A percentile compares a stretch with the other conserved stretches of the same genome.
Evolutionary conservation across 208 protist genomes (phyloP).

Genomic region (Leishmania tropica): DNA sequence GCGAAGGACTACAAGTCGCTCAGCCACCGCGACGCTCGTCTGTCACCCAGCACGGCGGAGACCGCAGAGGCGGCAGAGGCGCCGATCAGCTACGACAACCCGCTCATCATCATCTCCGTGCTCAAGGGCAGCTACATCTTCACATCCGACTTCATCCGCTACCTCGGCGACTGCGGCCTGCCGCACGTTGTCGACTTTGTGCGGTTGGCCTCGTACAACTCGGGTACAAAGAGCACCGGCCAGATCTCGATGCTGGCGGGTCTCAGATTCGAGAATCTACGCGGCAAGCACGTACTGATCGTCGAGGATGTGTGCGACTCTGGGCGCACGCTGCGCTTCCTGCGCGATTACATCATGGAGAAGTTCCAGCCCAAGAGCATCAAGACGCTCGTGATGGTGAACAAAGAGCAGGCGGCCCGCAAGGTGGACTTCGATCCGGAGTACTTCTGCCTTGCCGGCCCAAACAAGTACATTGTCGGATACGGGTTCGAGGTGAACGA

Average conservation of each 20-base stretch:
- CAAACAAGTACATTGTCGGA: conserved; percentile 89
- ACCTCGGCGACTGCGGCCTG: conserved; percentile 68
- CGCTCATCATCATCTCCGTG: conserved; percentile 86
- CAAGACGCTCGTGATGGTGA: conserved; percentile 70
- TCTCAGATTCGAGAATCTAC: conserved; percentile 60
- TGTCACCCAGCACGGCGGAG: conserved; percentile 2
- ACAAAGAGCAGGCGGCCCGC: conserved; percentile 73
- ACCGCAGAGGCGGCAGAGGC: conserved; percentile 23
- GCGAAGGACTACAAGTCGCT: conserved; percentile 67
- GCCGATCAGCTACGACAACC: conserved; percentile 77
- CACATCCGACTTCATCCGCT: conserved; percentile 88
- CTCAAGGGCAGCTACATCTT: conserved; percentile 93
- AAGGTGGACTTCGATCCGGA: conserved; percentile 62
- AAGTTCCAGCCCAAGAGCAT: conserved; percentile 66
- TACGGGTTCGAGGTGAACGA: conserved; percentile 95
- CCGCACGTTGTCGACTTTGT: conserved; percentile 89
- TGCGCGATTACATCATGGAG: conserved; percentile 45
- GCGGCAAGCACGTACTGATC: conserved; percentile 86
- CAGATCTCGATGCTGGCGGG: conserved; percentile 58
- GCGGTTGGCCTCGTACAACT: conserved; percentile 75
- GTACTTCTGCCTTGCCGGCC: conserved; percentile 63
- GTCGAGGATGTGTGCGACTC: conserved; percentile 91
- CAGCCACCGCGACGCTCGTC: conserved; percentile 47
- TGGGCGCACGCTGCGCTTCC: conserved; percentile 73
- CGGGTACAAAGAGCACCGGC: conserved; percentile 64